Base-by-base conservation (phyloP, 1,284 basidiomycete genomes). In the Rhodofomes roseus region DNA sequence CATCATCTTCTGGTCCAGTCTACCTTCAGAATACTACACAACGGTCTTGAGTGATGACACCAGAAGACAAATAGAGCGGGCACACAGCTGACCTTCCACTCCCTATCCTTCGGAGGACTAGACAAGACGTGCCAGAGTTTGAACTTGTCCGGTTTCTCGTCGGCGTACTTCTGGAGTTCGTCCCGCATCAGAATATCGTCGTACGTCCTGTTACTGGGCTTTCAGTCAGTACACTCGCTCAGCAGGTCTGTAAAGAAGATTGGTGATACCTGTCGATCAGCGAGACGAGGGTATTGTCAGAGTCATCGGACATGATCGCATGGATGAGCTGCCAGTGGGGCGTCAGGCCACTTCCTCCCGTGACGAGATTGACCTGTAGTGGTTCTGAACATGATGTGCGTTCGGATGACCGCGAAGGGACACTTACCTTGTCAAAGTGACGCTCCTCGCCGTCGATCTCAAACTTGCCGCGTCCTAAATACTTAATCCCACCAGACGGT, bases 251-350 rank as follows among this genome's bases (percentile, higher is more conserved):
- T n/a, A n/a, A n/a, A n/a, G n/a, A n/a, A n/a, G n/a, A n/a, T n/a
- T n/a, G n/a, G n/a, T n/a, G n/a, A 14, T 44, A 65, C 67, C 67
- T 61, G 54, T 70, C 65, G 25, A 70, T 57, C 1, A 70, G 59
- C 27, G 60, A 63, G 25, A 70, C 54, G n/a, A 20, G 27, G 9
- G 67, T 67, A 14, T 59, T 22, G 56, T 66, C 67, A 2, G 36
- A 39, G 4, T 58, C 31, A 39, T 66, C 61, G 3, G 60, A 63
- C 18, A 70, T 59, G 9, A 70, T 63, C 0, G 66, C 63, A 39
- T 65, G 65, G 40, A 68, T 68, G 54, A 70, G 58, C 48, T 70
- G 68, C 67, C 67, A 70, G 56, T 67, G 66, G 2, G 68, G 67
- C 0, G 68, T 70, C 14, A 68, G 43, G 6, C 68, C 68, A 29